Evolutionary conservation across 345 rosid species (phyloP), one percentile per base, ranked within the genome.

Genomic region (Acer saccharum): DNA sequence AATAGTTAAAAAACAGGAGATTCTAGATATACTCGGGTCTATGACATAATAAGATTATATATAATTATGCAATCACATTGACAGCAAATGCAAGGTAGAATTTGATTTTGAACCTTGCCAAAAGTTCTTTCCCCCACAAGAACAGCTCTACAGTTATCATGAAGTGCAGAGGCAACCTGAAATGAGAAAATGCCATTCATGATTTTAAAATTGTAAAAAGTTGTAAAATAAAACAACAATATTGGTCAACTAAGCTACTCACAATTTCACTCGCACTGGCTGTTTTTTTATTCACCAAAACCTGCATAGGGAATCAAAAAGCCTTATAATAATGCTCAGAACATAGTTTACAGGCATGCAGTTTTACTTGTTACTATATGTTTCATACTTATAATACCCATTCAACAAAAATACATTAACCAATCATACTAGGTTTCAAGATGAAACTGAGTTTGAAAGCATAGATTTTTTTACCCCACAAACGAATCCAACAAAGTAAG

Each of bases 221-320:
- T 67, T 46, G 17, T 20, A 20, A 70, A 54, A 68, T 23, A 80
- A 58, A 21, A 12, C 10, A 23, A 64, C 18, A 77, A 65, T 69
- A 50, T 21, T 78, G 35, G 10, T 20, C 20, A 48, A 73, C 76
- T 29, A 54, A 76, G 68, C 46, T 9, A 74, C 96, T 89, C 81
- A 95, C 98, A 76, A 95, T 95, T 88, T 95, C 99, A 87, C 99
- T 95, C 7, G 98, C 97, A 79, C 97, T 92, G 35, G 98, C 98
- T 46, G 99, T 95, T 85, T 83, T 95, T 83, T 83, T 87, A 84
- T 95, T 95, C 74, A 93, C 98, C 89, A 95, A 86, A 78, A 93
- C 92, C 99, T 93, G 88, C 79, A 78, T 16, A 1, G 25, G 58
- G 60, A 80, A 35, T 46, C 14, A 62, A 43, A 73, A 21, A 18